Base-by-base conservation (phyloP, 148 eudicot genomes). In the Rhododendron griersonianum region DNA sequence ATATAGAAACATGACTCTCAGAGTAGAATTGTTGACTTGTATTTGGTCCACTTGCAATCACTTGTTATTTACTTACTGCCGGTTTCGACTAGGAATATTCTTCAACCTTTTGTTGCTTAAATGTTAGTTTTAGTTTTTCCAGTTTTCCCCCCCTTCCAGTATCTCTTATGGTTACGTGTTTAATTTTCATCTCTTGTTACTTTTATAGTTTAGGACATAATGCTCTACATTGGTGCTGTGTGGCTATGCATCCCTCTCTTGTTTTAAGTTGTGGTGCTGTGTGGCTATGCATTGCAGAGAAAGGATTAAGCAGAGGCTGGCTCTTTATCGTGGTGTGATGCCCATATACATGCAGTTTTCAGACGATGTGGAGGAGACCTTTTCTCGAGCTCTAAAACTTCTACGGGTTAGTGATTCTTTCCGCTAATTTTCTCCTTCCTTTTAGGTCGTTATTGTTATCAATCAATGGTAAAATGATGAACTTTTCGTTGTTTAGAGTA, bases 291-390 rank as follows among this genome's bases (percentile, higher is more conserved):
- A 28, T 87, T 85, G 78, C 95, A 97, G 99, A 73, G 88, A 86
- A 91, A 91, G 95, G 91, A 95, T 97, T 85, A 94, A 97, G 90
- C 99, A 95, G 91, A 89, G 96, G 86, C 88, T 97, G 86, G 89
- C 87, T 86, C 92, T 97, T 83, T 97, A 92, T 85, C 98, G 92
- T 33, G 98, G 98, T 55, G 98, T 94, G 81, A 91, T 89, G 92
- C 98, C 99, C 53, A 95, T 97, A 88, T 88, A 89, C 86, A 97
- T 97, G 99, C 87, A 94, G 69, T 97, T 97, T 89, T 95, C 98
- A 78, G 95, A 95, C 88, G 98, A 97, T 73, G 93, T 88, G 0
- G 99, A 97, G 89, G 98, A 97, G 89, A 95, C 99, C 25, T 94
- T 94, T 89, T 92, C 96, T 51, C 93, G 96, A 82, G 98, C 99